Percentiles rank a stretch among this genome's conserved stretches.
Conservation (phyloP, 148 eudicot genomes). For the Linanthus parryae region DNA sequence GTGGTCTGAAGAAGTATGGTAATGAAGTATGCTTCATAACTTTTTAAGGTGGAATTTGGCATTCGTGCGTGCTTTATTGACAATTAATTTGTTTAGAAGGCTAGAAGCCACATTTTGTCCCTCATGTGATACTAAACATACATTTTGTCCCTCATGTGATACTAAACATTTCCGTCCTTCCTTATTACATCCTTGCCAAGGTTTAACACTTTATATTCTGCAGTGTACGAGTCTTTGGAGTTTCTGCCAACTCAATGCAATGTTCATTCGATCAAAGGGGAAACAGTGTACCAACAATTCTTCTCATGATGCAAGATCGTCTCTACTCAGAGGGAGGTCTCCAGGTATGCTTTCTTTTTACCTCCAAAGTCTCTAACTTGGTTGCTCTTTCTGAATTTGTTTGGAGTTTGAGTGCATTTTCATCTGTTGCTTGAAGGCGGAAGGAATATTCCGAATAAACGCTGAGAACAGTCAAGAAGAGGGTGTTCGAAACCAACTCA, state of each 20-base stretch:
- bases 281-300: slow-evolving; percentile 82
- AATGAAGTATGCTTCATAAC: too few species aligned
- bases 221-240: slow-evolving; percentile 84
- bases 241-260: slow-evolving; percentile 91
- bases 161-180: neutral
- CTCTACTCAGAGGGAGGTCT: slow-evolving; percentile 68
- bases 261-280: slow-evolving; percentile 71
- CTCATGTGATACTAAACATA: slow-evolving; percentile 1
- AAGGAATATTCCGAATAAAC: slow-evolving; percentile 86
- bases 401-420: slow-evolving; percentile 9
- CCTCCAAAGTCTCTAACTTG: neutral
- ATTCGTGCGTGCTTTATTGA: too few species aligned
- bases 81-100: too few species aligned
- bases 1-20: too few species aligned
- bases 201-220: slow-evolving; percentile 8
- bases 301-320: slow-evolving; percentile 63
- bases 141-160: neutral
- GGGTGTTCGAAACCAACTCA: slow-evolving; percentile 59
- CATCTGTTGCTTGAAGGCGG: slow-evolving; percentile 46
- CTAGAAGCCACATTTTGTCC: neutral
- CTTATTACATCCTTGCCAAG: neutral
- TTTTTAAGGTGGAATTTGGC: too few species aligned
- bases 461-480: slow-evolving; percentile 79
- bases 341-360: slow-evolving; percentile 29
- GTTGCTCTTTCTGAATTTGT: slow-evolving; percentile 4